Evolutionary conservation across 805 yeast genomes (phyloP).

Genomic region (Lipomyces orientalis): DNA sequence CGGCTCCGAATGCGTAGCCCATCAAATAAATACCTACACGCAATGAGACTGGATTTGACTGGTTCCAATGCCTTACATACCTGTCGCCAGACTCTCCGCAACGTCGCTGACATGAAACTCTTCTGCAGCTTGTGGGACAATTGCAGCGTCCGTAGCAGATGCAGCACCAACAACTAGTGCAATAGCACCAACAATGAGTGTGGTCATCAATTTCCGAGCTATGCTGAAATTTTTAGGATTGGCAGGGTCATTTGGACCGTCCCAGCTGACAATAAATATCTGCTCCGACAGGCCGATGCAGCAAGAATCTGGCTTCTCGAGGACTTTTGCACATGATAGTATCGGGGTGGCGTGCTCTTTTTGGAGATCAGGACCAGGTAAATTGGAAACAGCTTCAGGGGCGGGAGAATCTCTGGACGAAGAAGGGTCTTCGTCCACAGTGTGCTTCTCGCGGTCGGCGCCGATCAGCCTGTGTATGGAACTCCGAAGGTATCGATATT

Average conservation of each 20-base stretch:
- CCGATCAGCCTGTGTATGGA: not conserved
- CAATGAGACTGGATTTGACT: not conserved
- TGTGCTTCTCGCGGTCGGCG: not conserved
- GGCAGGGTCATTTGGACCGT: slow-evolving; percentile 31
- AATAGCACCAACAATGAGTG: slow-evolving; percentile 26
- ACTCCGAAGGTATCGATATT: slow-evolving; percentile 7
- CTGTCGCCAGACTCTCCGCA: slow-evolving; percentile 27
- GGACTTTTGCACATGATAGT: not conserved
- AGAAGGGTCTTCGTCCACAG: not conserved
- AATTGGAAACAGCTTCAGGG: not conserved
- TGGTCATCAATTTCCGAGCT: slow-evolving; percentile 16
- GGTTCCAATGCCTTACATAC: slow-evolving; percentile 12
- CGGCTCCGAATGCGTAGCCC: slow-evolving; percentile 59
- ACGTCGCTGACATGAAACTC: slow-evolving; percentile 32
- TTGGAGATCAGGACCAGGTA: not conserved
- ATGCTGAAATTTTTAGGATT: slow-evolving; percentile 29
- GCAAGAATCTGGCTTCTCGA: not conserved
- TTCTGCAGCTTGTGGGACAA: slow-evolving; percentile 24
- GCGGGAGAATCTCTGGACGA: slow-evolving; percentile 5
- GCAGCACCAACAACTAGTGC: slow-evolving; percentile 33
- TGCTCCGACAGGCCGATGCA: not conserved
- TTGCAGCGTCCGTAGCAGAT: slow-evolving; percentile 28
- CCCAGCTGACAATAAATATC: slow-evolving; percentile 30
- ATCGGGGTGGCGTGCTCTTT: not conserved
- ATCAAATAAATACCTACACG: slow-evolving; percentile 54